These are phyloP conservation scores for Infundibulicybe gibba DNA, from an alignment of 768 basidiomycete species.

Conservation along the genomic window DNA sequence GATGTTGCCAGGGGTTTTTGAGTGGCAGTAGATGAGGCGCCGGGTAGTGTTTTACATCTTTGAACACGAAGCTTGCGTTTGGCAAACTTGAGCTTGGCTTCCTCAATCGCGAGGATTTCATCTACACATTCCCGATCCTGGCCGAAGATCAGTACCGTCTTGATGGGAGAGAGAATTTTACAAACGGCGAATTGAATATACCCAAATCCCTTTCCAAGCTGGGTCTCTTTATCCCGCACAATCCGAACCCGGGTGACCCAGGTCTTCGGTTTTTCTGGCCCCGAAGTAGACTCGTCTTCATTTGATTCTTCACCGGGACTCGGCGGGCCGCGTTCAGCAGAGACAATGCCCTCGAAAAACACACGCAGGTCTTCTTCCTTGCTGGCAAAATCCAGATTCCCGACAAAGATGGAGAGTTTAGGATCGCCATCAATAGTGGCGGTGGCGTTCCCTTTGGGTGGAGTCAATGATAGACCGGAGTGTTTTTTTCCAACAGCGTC, in stretches of 20 bases:
- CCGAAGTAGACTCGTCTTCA: constrained; percentile 16
- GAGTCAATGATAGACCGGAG: not conserved
- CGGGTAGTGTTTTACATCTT: constrained; percentile 75
- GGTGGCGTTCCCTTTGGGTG: constrained; percentile 5
- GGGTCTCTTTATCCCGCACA: constrained; percentile 85
- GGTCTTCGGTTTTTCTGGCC: constrained; percentile 29
- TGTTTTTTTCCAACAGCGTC: constrained; percentile 51
- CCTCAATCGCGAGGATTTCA: constrained; percentile 81
- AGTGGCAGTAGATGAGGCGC: constrained; percentile 24
- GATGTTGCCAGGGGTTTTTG: constrained; percentile 10
- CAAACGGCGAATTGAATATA: constrained; percentile 86
- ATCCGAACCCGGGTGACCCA: constrained; percentile 89
- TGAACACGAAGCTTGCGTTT: constrained; percentile 92
- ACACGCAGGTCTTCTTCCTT: constrained; percentile 86
- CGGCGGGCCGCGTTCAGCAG: constrained; percentile 64
- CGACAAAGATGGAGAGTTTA: constrained; percentile 84
- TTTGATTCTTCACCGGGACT: constrained; percentile 19
- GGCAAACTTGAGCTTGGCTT: constrained; percentile 79
- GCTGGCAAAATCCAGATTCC: constrained; percentile 88
- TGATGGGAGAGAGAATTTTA: constrained; percentile 6
- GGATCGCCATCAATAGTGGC: constrained; percentile 52
- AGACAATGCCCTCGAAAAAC: constrained; percentile 81
- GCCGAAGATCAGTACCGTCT: not conserved
- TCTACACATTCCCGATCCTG: constrained; percentile 93
- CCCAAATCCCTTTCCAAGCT: constrained; percentile 93